A percentile compares a stretch with the other conserved stretches of the same genome.
phyloP scores from a whole-genome alignment of 148 eudicot genomes.

The Vaccinium corymbosum region DNA sequence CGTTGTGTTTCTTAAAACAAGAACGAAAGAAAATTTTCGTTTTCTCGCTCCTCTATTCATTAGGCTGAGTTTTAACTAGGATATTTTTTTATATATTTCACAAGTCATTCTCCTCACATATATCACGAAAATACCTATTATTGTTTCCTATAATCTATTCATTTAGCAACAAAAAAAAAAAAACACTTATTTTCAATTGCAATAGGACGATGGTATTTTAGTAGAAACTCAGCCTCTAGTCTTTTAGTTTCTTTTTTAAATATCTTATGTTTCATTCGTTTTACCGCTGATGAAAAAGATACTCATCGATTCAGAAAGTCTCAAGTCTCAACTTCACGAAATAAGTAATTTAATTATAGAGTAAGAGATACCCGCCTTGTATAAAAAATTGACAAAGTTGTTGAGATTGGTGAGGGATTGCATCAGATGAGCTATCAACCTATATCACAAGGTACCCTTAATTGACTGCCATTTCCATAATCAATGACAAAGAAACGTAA shows the following conservation, averaged over 20 bases:
- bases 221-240: too few species aligned
- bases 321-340: not conserved
- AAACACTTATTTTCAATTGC: too few species aligned
- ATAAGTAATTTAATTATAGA: not conserved
- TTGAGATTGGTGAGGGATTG: constrained; percentile 9
- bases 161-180: too few species aligned
- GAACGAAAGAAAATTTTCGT: not conserved
- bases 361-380: not conserved
- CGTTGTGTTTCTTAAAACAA: not conserved
- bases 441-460: not conserved
- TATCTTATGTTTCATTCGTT: too few species aligned
- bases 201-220: too few species aligned
- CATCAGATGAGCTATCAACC: constrained; percentile 1
- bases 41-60: not conserved
- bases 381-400: not conserved
- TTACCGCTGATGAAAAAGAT: too few species aligned
- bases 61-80: not conserved
- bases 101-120: too few species aligned
- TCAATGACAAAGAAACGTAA: not conserved
- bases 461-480: not conserved
- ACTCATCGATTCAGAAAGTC: not conserved
- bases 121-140: too few species aligned
- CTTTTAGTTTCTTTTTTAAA: too few species aligned
- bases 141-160: too few species aligned
- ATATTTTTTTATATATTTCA: too few species aligned